Percentiles rank a stretch among this genome's conserved stretches.
Conservation (phyloP, 164 flowering plant genomes). For the Liquidambar formosana region DNA sequence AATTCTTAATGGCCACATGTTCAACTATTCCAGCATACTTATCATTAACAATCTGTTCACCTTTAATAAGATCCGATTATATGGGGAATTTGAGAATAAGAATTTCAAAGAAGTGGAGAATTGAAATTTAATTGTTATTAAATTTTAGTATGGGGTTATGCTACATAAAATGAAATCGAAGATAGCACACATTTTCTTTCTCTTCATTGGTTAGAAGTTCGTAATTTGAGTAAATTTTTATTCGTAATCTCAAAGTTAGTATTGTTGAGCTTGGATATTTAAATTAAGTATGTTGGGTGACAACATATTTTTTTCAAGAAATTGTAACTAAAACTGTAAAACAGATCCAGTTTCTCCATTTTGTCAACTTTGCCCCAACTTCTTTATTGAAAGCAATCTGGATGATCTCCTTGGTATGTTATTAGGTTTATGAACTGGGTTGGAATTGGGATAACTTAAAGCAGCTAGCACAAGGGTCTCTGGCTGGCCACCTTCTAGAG, state of each 20-base stretch:
- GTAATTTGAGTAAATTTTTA: no score
- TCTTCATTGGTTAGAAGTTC: no score
- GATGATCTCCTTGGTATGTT: conserved; percentile 10
- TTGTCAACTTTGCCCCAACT: neutral
- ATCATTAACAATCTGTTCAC: no score
- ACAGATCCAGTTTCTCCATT: neutral
- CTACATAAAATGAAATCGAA: no score
- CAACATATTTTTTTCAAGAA: neutral
- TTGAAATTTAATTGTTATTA: neutral
- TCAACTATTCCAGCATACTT: conserved; percentile 3
- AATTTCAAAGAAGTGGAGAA: neutral
- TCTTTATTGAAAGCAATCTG: neutral
- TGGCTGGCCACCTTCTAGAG: conserved; percentile 95
- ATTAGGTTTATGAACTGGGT: conserved; percentile 86
- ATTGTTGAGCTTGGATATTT: no score
- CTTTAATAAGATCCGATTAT: neutral
- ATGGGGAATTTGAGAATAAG: neutral
- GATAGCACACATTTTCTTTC: no score
- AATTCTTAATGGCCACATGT: conserved; percentile 2
- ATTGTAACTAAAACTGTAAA: neutral
- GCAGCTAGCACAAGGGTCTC: conserved; percentile 77
- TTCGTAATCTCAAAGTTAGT: no score
- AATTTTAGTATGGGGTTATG: neutral
- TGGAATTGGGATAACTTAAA: conserved; percentile 92
- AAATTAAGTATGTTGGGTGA: neutral